Evolutionary conservation across 2,329 filamentous ascomycete species (phyloP).

Genomic region (Hymenoscyphus occultus): DNA sequence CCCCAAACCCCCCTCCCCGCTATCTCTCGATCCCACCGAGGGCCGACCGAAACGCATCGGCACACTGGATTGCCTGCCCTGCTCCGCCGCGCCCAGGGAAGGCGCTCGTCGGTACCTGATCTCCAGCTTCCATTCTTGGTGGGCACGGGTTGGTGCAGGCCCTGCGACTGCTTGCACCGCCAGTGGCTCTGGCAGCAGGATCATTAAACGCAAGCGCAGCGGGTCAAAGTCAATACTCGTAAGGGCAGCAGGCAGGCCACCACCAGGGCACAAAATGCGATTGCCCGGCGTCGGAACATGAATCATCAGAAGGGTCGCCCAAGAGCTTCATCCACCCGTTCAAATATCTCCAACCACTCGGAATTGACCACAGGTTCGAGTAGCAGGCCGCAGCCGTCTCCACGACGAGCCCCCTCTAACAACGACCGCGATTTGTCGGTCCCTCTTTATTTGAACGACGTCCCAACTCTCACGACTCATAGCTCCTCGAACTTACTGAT

Average conservation of each 20-base stretch:
- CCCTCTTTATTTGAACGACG: slow-evolving; percentile 34
- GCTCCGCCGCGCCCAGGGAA: not conserved
- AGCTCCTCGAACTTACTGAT: slow-evolving; percentile 37
- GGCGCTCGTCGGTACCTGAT: not conserved
- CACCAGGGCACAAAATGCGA: not conserved
- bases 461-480: slow-evolving; percentile 26
- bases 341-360: slow-evolving; percentile 32
- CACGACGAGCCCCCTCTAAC: slow-evolving; percentile 20
- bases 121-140: not conserved
- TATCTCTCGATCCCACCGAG: not conserved
- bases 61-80: not conserved
- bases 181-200: not conserved
- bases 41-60: not conserved
- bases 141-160: not conserved
- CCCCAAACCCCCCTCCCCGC: not conserved
- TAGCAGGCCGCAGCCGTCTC: slow-evolving; percentile 21
- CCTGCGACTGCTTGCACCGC: not conserved
- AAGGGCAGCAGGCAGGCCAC: not conserved
- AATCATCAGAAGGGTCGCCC: slow-evolving; percentile 24
- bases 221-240: not conserved
- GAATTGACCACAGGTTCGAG: not conserved
- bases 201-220: not conserved
- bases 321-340: slow-evolving; percentile 36
- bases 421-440: slow-evolving; percentile 22
- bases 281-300: not conserved